Percentiles rank a stretch among this genome's conserved stretches.
phyloP scores from a whole-genome alignment of 2,329 filamentous ascomycete species.

The Penicillium sp. region DNA sequence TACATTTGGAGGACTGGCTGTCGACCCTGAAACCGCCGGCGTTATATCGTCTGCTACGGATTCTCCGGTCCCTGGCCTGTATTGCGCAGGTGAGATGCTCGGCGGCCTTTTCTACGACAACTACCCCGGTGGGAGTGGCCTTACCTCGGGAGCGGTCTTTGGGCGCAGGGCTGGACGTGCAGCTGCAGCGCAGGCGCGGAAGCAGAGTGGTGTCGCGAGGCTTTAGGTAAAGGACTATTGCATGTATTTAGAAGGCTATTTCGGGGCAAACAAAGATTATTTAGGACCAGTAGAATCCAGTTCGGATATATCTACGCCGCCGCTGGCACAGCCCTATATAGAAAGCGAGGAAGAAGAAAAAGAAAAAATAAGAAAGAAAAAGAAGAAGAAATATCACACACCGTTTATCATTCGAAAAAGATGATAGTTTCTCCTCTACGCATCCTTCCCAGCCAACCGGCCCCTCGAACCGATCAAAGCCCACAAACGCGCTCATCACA shows the following conservation, averaged over 20 bases:
- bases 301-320: too few species aligned
- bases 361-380: too few species aligned
- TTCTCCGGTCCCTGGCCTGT: constrained; percentile 57
- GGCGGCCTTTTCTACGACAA: constrained; percentile 68
- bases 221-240: neutral
- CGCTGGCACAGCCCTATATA: too few species aligned
- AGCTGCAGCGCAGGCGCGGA: constrained; percentile 28
- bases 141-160: constrained; percentile 65
- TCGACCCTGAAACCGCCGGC: constrained; percentile 59
- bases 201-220: neutral
- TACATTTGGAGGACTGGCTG: constrained; percentile 68
- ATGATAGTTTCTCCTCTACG: neutral
- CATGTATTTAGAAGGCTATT: too few species aligned
- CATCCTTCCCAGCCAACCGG: neutral
- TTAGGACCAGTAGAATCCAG: too few species aligned
- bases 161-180: constrained; percentile 50
- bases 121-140: constrained; percentile 66
- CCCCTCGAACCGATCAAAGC: neutral
- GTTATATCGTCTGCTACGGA: constrained; percentile 40
- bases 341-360: too few species aligned
- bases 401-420: too few species aligned
- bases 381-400: too few species aligned
- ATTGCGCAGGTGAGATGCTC: constrained; percentile 69
- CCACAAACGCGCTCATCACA: neutral
- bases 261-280: too few species aligned